phyloP scores from a whole-genome alignment of 2,329 filamentous ascomycete genomes.

The Colletotrichum horii region DNA sequence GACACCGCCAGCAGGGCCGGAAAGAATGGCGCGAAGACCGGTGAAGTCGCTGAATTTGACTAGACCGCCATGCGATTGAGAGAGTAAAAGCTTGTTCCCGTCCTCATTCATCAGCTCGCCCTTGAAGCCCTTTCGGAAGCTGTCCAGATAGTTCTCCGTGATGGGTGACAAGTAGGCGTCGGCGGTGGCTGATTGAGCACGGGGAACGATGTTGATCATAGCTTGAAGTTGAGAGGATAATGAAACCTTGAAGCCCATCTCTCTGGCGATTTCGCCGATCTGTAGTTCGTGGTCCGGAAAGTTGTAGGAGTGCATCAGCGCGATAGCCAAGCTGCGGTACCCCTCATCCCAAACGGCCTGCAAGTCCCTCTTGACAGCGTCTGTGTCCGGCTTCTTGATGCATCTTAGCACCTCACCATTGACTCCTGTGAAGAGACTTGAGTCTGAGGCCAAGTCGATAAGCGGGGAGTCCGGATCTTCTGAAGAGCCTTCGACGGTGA shows the following conservation, averaged over 20 bases:
- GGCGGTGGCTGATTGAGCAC: conserved; percentile 45
- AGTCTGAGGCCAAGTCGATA: conserved; percentile 37
- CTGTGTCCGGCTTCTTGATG: conserved; percentile 59
- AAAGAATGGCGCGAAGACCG: conserved; percentile 72
- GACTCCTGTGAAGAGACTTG: conserved; percentile 64
- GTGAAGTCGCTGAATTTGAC: conserved; percentile 67
- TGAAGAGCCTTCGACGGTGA: conserved; percentile 47
- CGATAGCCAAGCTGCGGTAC: conserved; percentile 57
- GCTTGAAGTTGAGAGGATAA: conserved; percentile 41
- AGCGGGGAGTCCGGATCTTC: background rate
- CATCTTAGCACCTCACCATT: conserved; percentile 74
- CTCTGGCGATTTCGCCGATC: conserved; percentile 37
- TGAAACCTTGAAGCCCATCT: conserved; percentile 48
- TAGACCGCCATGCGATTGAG: conserved; percentile 59
- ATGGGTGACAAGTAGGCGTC: conserved; percentile 50
- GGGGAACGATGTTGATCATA: conserved; percentile 49
- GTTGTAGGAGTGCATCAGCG: conserved; percentile 74
- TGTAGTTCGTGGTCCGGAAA: conserved; percentile 57
- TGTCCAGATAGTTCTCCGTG: conserved; percentile 38
- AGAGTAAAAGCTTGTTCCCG: background rate
- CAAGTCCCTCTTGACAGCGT: conserved; percentile 58
- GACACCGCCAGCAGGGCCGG: conserved; percentile 77
- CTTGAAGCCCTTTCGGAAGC: conserved; percentile 39
- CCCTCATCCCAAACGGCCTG: conserved; percentile 63
- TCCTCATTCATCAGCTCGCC: conserved; percentile 63